A percentile compares a stretch with the other conserved stretches of the same genome.
Conservation (phyloP, 495 filamentous ascomycete genomes). For the Neurospora sp. region DNA sequence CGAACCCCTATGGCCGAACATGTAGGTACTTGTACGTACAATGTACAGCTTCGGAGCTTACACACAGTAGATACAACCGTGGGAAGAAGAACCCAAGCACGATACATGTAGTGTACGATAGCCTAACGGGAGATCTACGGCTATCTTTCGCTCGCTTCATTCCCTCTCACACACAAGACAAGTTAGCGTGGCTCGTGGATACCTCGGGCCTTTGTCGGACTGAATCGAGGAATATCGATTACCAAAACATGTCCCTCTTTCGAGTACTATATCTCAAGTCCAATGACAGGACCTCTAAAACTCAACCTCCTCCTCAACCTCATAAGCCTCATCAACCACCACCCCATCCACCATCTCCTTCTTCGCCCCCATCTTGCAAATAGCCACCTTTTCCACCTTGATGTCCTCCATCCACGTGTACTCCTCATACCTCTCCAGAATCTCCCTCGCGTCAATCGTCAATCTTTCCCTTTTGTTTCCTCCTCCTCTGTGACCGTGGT, state of each 20-base stretch:
- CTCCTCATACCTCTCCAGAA: constrained; percentile 42
- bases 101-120: neutral
- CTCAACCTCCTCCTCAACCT: constrained; percentile 40
- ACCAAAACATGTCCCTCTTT: neutral
- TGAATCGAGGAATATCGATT: neutral
- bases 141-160: neutral
- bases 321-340: constrained; percentile 35
- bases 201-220: neutral
- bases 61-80: neutral
- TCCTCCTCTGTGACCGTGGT: constrained; percentile 8
- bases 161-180: neutral
- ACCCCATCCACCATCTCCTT: constrained; percentile 33
- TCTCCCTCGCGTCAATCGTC: constrained; percentile 42
- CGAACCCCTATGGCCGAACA: neutral
- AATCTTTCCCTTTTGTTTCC: constrained; percentile 18
- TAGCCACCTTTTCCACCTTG: constrained; percentile 50
- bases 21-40: neutral
- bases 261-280: neutral
- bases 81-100: neutral
- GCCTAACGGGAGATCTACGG: neutral
- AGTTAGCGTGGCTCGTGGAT: neutral
- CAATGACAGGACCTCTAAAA: constrained; percentile 5
- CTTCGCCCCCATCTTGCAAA: constrained; percentile 74
- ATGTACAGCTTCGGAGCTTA: neutral
- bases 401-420: constrained; percentile 54